These are phyloP conservation scores for Hibiscus trionum DNA, from an alignment of 345 rosid species.

Conservation along the genomic window DNA sequence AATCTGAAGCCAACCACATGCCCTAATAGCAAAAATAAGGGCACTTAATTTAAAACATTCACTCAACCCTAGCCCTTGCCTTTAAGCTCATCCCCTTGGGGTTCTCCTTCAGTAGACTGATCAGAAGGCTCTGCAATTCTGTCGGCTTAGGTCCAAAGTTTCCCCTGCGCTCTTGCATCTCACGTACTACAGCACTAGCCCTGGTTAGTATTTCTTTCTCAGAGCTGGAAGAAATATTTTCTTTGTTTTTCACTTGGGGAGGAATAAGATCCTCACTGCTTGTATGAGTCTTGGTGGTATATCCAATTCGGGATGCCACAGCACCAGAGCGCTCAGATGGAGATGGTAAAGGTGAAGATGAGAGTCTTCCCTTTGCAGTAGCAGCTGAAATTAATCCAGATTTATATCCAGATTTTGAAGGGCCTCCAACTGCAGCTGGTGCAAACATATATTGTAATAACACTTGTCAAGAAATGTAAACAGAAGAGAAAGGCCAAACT, in stretches of 20 bases:
- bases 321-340: slow-evolving; percentile 46
- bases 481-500: not conserved
- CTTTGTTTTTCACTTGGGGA: slow-evolving; percentile 38
- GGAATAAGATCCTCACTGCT: slow-evolving; percentile 34
- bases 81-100: slow-evolving; percentile 80
- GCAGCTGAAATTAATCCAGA: slow-evolving; percentile 35
- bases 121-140: slow-evolving; percentile 55
- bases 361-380: slow-evolving; percentile 41
- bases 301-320: slow-evolving; percentile 22
- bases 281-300: slow-evolving; percentile 25
- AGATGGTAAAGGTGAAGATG: slow-evolving; percentile 68
- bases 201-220: slow-evolving; percentile 49
- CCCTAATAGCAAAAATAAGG: not conserved
- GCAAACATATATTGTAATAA: slow-evolving; percentile 10
- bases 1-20: not conserved
- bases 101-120: slow-evolving; percentile 56
- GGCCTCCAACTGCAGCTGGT: slow-evolving; percentile 31
- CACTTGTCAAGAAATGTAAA: slow-evolving; percentile 8
- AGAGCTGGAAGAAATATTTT: slow-evolving; percentile 25
- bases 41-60: slow-evolving; percentile 11
- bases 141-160: slow-evolving; percentile 36
- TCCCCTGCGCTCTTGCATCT: slow-evolving; percentile 39
- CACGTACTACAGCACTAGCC: slow-evolving; percentile 29
- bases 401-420: slow-evolving; percentile 48
- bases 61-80: slow-evolving; percentile 29